These are phyloP conservation scores for Candida dendrica DNA, from an alignment of 805 yeast species.

Conservation along the genomic window DNA sequence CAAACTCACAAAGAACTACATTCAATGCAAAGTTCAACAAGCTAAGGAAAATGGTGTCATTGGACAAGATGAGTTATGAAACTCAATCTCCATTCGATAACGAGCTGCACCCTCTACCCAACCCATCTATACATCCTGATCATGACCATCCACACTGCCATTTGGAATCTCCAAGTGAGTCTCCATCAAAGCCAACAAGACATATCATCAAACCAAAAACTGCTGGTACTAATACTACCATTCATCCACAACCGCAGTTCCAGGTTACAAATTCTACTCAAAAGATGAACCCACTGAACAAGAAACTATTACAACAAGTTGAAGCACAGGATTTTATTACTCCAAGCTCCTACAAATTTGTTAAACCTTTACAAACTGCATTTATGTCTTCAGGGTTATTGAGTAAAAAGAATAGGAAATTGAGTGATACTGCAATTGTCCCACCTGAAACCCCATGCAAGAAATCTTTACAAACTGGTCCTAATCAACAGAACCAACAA, in stretches of 20 bases:
- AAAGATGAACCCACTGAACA: slow-evolving; percentile 2
- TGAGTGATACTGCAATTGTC: slow-evolving; percentile 22
- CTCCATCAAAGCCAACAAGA: slow-evolving; percentile 27
- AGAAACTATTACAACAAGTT: background rate
- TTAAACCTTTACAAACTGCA: slow-evolving; percentile 81
- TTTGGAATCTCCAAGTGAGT: slow-evolving; percentile 19
- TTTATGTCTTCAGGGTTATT: slow-evolving; percentile 69
- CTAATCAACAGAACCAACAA: too few relatives aligned
- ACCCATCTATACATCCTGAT: slow-evolving; percentile 18
- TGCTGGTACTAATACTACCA: background rate
- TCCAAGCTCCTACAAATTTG: slow-evolving; percentile 57
- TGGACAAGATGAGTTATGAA: slow-evolving; percentile 13
- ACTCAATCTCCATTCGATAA: slow-evolving; percentile 18
- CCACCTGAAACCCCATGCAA: slow-evolving; percentile 67
- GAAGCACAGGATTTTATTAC: slow-evolving; percentile 26
- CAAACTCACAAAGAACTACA: slow-evolving; percentile 18
- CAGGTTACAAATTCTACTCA: background rate
- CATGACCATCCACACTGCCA: slow-evolving; percentile 4
- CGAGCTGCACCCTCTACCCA: slow-evolving; percentile 17
- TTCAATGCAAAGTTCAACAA: slow-evolving; percentile 20
- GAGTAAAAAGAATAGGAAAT: slow-evolving; percentile 47
- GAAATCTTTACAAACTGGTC: slow-evolving; percentile 24
- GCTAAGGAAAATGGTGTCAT: slow-evolving; percentile 20
- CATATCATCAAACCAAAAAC: slow-evolving; percentile 13
- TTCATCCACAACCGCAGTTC: background rate